Conservation (phyloP, 2,329 filamentous ascomycete species). For the Waltergamsia citrina region DNA sequence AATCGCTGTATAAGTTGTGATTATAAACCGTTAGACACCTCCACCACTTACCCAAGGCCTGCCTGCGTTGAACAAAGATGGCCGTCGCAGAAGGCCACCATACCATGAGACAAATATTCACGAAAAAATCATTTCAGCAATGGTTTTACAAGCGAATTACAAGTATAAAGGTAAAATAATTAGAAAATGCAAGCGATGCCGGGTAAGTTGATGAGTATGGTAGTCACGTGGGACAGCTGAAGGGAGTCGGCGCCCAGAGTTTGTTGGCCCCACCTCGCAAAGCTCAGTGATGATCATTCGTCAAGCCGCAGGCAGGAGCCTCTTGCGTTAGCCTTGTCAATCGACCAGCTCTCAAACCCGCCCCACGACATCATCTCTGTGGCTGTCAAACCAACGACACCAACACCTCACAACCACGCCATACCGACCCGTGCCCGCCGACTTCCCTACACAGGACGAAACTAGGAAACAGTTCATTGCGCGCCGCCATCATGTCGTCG, state of each 20-base stretch:
- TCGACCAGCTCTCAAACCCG: slow-evolving; percentile 3
- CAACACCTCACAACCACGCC: background rate
- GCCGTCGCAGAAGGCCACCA: too few species aligned
- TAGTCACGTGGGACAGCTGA: background rate
- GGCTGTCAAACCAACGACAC: background rate
- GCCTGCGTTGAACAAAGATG: too few species aligned
- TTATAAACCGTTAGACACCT: too few species aligned
- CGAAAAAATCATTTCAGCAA: too few species aligned
- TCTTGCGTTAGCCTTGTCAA: slow-evolving; percentile 25
- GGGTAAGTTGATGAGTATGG: background rate
- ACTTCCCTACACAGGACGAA: background rate
- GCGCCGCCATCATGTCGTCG: slow-evolving; percentile 58
- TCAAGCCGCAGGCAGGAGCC: slow-evolving; percentile 22
- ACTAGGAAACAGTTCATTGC: background rate
- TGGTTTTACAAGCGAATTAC: too few species aligned
- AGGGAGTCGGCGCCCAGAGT: slow-evolving; percentile 1
- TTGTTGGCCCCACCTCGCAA: slow-evolving; percentile 1
- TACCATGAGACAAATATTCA: too few species aligned
- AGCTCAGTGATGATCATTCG: slow-evolving; percentile 6
- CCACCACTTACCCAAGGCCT: too few species aligned
- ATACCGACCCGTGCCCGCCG: background rate
- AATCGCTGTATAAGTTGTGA: too few species aligned
- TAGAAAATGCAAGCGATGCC: too few species aligned
- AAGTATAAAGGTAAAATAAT: too few species aligned
- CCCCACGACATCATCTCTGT: slow-evolving; percentile 1